Conservation (phyloP, 1,139 yeast species). For the Suhomyces taliae region DNA sequence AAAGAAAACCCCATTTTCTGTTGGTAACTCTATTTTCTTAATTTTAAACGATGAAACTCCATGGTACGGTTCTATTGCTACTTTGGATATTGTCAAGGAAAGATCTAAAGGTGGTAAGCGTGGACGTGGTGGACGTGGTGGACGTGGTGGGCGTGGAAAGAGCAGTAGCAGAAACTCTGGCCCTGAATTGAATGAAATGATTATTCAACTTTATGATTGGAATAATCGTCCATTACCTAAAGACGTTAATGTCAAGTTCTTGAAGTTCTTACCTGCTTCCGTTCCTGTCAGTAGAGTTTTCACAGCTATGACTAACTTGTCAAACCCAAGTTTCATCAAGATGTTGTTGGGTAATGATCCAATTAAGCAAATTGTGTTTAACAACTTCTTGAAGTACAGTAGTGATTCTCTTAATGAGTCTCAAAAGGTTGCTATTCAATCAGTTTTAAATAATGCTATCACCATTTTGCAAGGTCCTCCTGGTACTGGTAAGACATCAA, state of each 20-base stretch:
- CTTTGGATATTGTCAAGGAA: conserved; percentile 35
- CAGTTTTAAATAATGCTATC: conserved; percentile 63
- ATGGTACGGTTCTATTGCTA: conserved; percentile 48
- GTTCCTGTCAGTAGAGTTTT: conserved; percentile 62
- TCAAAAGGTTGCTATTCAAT: conserved; percentile 66
- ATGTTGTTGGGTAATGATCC: conserved; percentile 63
- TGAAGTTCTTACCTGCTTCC: conserved; percentile 61
- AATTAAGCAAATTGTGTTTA: conserved; percentile 57
- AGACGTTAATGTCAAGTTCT: conserved; percentile 33
- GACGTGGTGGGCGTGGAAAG: conserved; percentile 19
- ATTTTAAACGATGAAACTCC: conserved; percentile 39
- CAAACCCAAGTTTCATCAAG: conserved; percentile 56
- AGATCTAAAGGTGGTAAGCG: conserved; percentile 15
- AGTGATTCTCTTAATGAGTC: conserved; percentile 57
- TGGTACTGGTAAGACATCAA: conserved; percentile 68
- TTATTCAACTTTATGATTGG: conserved; percentile 60
- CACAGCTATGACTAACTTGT: conserved; percentile 61
- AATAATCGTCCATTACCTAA: conserved; percentile 52
- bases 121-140: conserved; percentile 30
- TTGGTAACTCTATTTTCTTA: conserved; percentile 48
- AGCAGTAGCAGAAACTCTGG: conserved; percentile 12
- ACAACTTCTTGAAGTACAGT: conserved; percentile 51
- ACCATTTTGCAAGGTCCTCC: conserved; percentile 72
- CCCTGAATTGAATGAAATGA: conserved; percentile 35
- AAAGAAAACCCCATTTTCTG: conserved; percentile 48